Base-by-base conservation (phyloP, 2,329 filamentous ascomycete genomes). In the Claviceps quebecensis region DNA sequence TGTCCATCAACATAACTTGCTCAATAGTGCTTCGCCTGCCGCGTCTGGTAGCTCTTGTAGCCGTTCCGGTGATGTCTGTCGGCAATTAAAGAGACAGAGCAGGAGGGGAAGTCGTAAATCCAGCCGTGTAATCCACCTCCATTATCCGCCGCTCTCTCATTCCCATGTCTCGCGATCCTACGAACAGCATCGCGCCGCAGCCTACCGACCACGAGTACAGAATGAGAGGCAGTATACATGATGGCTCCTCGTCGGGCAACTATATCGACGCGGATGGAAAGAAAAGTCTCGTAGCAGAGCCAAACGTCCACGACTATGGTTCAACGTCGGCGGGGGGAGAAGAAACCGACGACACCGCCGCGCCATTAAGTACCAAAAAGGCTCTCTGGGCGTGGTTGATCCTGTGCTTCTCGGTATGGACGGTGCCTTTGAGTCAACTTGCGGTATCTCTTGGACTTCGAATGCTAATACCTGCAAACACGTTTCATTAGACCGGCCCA, bases 311-410 rank as follows among this genome's bases (percentile, higher is more conserved):
- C 7, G n/a, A 36, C 19, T 43, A 43, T 41, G 48, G 23, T n/a
- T 38, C 49, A 22, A 2, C 37, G 9, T 45, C 17, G 26, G 6
- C n/a, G 13, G 22, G 23, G 11, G 43, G n/a, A 34, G 29, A 46
- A 46, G 44, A 44, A n/a, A 2, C 37, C 4, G 50, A 53, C 26
- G 45, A 51, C 17, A 17, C 34, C 26, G 47, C 41, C 9, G 29
- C 48, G 13, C 53, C 53, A 14, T 9, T 56, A 38, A 37, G 48
- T 37, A 54, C 49, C 11, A 55, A 47, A 11, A 56, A 52, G 46
- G 54, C 56, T 13, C 48, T 57, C 13, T 57, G 53, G 54, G 56
- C 51, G 4, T 57, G 56, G 56, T 19, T 57, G 3, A 57, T 57
- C 34, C 50, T 57, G 13, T 57, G 56, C 38, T 57, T 57, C 22